These are phyloP conservation scores for Penicillium polonicum DNA, from an alignment of 2,329 filamentous ascomycete genomes.

Conservation along the genomic window DNA sequence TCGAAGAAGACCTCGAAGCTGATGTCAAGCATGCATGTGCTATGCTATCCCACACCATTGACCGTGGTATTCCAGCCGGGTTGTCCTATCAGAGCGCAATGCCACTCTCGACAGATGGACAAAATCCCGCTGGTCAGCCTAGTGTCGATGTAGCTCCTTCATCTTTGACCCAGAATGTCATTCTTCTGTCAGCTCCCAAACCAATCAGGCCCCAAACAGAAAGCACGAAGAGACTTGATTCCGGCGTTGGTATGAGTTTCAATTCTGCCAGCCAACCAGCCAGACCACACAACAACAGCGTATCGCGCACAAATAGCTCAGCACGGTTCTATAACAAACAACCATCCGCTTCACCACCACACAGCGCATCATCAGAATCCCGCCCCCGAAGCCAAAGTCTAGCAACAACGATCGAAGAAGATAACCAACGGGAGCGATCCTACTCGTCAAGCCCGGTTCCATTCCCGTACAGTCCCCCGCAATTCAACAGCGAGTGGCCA, in stretches of 20 bases:
- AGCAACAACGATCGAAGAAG: slow-evolving; percentile 4
- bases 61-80: slow-evolving; percentile 24
- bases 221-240: slow-evolving; percentile 13
- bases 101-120: not conserved
- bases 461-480: slow-evolving; percentile 24
- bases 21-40: slow-evolving; percentile 39
- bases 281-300: not conserved
- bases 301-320: slow-evolving; percentile 2
- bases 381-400: slow-evolving; percentile 12
- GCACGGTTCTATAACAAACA: slow-evolving; percentile 20
- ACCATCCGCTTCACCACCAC: slow-evolving; percentile 9
- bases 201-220: slow-evolving; percentile 3
- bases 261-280: not conserved
- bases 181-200: slow-evolving; percentile 8
- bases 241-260: slow-evolving; percentile 12
- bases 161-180: slow-evolving; percentile 2
- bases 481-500: slow-evolving; percentile 7
- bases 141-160: not conserved
- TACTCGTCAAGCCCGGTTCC: slow-evolving; percentile 12
- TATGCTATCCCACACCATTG: slow-evolving; percentile 33
- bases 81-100: slow-evolving; percentile 4
- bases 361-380: not conserved
- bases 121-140: not conserved
- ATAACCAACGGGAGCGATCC: slow-evolving; percentile 6
- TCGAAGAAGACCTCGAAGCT: slow-evolving; percentile 35